These are phyloP conservation scores for Lactarius trivialis DNA, from an alignment of 768 basidiomycete species.

Conservation along the genomic window DNA sequence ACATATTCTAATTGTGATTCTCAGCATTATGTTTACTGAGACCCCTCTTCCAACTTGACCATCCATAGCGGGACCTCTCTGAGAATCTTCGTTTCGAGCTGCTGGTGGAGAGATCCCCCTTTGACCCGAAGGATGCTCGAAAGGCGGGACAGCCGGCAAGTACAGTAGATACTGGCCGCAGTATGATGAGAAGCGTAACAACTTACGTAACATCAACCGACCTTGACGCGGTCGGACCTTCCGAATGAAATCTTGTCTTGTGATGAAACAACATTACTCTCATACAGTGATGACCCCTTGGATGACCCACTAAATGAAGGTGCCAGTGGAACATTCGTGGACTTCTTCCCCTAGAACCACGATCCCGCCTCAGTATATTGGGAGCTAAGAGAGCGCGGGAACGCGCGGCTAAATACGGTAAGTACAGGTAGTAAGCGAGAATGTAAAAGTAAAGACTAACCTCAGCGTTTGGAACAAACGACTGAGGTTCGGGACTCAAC, in stretches of 20 bases:
- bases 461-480: too few species aligned
- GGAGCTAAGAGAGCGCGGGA: too few species aligned
- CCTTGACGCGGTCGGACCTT: too few species aligned
- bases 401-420: too few species aligned
- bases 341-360: background rate
- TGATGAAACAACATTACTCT: too few species aligned
- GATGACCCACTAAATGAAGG: background rate
- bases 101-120: too few species aligned
- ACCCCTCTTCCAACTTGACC: background rate
- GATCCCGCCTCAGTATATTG: background rate
- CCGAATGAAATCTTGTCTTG: too few species aligned
- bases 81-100: background rate
- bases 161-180: too few species aligned
- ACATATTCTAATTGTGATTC: background rate
- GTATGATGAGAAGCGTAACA: background rate
- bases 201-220: background rate
- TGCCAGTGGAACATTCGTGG: background rate
- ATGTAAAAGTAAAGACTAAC: too few species aligned
- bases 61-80: background rate
- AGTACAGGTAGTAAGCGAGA: too few species aligned
- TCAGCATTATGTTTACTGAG: background rate
- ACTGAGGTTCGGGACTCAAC: too few species aligned
- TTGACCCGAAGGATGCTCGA: background rate
- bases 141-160: background rate
- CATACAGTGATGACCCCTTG: too few species aligned